These are phyloP conservation scores for Pholiota molesta DNA, from an alignment of 768 basidiomycete species.

Conservation along the genomic window DNA sequence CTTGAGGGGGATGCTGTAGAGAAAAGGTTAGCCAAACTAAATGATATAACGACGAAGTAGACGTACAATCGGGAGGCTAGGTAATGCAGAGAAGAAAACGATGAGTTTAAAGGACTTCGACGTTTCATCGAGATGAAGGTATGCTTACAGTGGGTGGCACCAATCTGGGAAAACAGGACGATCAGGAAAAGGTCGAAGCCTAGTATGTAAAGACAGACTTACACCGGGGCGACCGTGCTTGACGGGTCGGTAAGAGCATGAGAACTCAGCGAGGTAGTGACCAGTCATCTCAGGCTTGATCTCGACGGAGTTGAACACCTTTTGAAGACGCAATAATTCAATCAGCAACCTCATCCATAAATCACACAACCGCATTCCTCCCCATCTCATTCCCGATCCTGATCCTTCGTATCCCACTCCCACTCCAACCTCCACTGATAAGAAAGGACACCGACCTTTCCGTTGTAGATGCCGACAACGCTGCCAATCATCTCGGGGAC, in stretches of 20 bases:
- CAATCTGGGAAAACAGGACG: slow-evolving; percentile 54
- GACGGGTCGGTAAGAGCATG: slow-evolving; percentile 97
- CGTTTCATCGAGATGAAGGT: background rate
- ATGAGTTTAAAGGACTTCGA: background rate
- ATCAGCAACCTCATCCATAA: slow-evolving; percentile 2
- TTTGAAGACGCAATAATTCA: background rate
- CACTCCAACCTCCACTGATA: background rate
- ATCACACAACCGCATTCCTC: background rate
- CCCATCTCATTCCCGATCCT: slow-evolving; percentile 5
- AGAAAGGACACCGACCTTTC: slow-evolving; percentile 63
- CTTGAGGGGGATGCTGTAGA: slow-evolving; percentile 89
- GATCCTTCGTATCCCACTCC: background rate
- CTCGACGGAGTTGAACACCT: slow-evolving; percentile 96
- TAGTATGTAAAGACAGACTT: slow-evolving; percentile 36
- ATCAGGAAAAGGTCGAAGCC: slow-evolving; percentile 12
- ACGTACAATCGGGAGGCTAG: slow-evolving; percentile 71
- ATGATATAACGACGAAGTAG: background rate
- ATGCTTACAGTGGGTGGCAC: slow-evolving; percentile 73
- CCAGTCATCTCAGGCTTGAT: slow-evolving; percentile 99
- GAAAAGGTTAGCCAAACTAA: slow-evolving; percentile 18
- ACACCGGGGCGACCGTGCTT: slow-evolving; percentile 99
- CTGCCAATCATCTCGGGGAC: slow-evolving; percentile 99
- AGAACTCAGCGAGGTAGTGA: slow-evolving; percentile 98
- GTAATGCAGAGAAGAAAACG: background rate
- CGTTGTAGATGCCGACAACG: slow-evolving; percentile 98